Evolutionary conservation across 768 basidiomycete species (phyloP), one percentile per base, ranked within the genome.

Genomic region (Galerina marginata): DNA sequence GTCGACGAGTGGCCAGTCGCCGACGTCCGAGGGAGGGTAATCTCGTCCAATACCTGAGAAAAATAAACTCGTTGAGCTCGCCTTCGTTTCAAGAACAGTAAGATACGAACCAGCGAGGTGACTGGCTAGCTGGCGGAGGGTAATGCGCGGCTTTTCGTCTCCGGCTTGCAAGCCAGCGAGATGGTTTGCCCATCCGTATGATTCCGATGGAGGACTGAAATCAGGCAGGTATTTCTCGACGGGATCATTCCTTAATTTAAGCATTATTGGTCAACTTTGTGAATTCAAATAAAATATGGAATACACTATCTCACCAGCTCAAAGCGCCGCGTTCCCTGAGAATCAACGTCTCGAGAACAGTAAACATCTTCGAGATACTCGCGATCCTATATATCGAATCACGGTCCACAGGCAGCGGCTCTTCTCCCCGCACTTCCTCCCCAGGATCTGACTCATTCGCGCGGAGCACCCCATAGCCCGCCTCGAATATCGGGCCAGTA

Each of bases 301-400:
- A 39, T 40, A 40, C 20, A 20, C 25, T 26, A 15, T 48, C 74
- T 62, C 61, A 78, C 79, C 80, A 72, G 46, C 64, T 73, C 54
- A 82, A 64, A 2, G 64, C 62, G 2, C 84, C 83, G 46, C 74
- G 74, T 62, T 85, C 79, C 39, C 79, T 76, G 23, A 86, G 70
- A 10, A 86, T 76, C 42, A 82, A 65, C 0, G 80, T 82, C 63
- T 86, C 81, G 4, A 84, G 62, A 0, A 77, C 76, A 3, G 78
- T 76, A 63, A 85, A 83, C 58, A 85, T 69, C 68, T 86, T 87
- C 6, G 81, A 78, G 56, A 83, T 77, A 42, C 81, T 83, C 1
- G 83, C 83, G 25, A 85, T 72, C 26, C 86, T 75, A 62, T 85
- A 86, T 50, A 83, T 75, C 0, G 83, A 79, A 64, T 84, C 66